phyloP scores from a whole-genome alignment of 495 filamentous ascomycete species.

The Zalerion maritima region DNA sequence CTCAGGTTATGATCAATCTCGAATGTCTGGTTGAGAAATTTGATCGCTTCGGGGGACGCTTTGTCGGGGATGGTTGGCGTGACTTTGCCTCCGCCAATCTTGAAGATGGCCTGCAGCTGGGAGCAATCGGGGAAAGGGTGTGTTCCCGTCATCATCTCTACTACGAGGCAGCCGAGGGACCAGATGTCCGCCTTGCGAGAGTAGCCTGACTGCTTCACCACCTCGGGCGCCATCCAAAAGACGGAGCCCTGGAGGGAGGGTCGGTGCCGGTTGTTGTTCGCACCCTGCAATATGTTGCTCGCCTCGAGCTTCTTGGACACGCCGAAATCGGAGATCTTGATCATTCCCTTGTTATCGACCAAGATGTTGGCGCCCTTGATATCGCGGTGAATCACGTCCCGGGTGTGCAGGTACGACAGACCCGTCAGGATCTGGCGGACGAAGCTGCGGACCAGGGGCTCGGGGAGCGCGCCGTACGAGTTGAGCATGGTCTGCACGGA shows the following conservation, averaged over 20 bases:
- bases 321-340: slow-evolving; percentile 99
- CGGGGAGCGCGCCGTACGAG: slow-evolving; percentile 87
- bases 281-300: slow-evolving; percentile 38
- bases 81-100: slow-evolving; percentile 79
- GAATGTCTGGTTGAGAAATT: slow-evolving; percentile 80
- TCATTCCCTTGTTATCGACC: slow-evolving; percentile 95
- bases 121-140: slow-evolving; percentile 97
- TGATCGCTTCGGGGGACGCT: slow-evolving; percentile 70
- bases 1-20: slow-evolving; percentile 86
- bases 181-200: slow-evolving; percentile 99
- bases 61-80: slow-evolving; percentile 80
- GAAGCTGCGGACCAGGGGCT: slow-evolving; percentile 90
- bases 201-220: slow-evolving; percentile 93
- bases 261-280: slow-evolving; percentile 54
- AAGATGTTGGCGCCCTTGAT: slow-evolving; percentile 99
- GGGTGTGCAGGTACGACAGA: slow-evolving; percentile 87
- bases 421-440: slow-evolving; percentile 91
- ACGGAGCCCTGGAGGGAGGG: slow-evolving; percentile 93
- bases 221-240: slow-evolving; percentile 99
- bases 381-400: slow-evolving; percentile 95
- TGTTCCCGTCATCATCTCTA: slow-evolving; percentile 96
- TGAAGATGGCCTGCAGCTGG: slow-evolving; percentile 96
- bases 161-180: slow-evolving; percentile 90
- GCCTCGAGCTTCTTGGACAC: slow-evolving; percentile 96
- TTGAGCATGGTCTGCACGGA: slow-evolving; percentile 97